Evolutionary conservation across 116 monocot genomes (phyloP).

Genomic region (Thalassia testudinum): DNA sequence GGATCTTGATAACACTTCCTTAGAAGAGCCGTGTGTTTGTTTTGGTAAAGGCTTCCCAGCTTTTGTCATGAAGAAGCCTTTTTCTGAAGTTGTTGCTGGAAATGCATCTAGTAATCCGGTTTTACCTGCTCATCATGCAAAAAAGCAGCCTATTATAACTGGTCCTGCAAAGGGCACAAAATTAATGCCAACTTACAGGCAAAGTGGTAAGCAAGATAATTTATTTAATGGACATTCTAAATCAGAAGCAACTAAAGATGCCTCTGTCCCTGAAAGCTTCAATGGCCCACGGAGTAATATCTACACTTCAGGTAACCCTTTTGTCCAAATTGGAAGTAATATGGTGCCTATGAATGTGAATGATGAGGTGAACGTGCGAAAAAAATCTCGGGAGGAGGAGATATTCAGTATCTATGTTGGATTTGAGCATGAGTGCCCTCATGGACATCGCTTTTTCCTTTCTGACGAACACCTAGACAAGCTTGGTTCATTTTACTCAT

Average conservation of each 20-base stretch:
- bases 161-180: slow-evolving; percentile 15
- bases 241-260: slow-evolving; percentile 11
- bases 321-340: slow-evolving; percentile 77
- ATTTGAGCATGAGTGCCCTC: slow-evolving; percentile 90
- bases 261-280: slow-evolving; percentile 12
- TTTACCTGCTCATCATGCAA: slow-evolving; percentile 35
- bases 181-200: slow-evolving; percentile 6
- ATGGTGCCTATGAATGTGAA: slow-evolving; percentile 46
- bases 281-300: slow-evolving; percentile 5
- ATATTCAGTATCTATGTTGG: slow-evolving; percentile 41
- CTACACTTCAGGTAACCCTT: slow-evolving; percentile 18
- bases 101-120: slow-evolving; percentile 12
- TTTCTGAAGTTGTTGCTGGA: slow-evolving; percentile 89
- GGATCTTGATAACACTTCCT: slow-evolving; percentile 8
- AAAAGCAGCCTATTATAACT: slow-evolving; percentile 18
- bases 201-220: slow-evolving; percentile 20
- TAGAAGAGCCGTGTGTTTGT: slow-evolving; percentile 28
- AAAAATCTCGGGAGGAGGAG: too few species aligned
- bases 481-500: slow-evolving; percentile 21
- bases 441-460: slow-evolving; percentile 83
- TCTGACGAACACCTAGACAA: slow-evolving; percentile 56
- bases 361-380: too few species aligned
- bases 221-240: slow-evolving; percentile 7
- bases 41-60: slow-evolving; percentile 67
- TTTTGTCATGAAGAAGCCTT: slow-evolving; percentile 72